A percentile compares a stretch with the other conserved stretches of the same genome.
phyloP scores from a whole-genome alignment of 352 stramenopile genomes.

The Phytophthora tubulina region DNA sequence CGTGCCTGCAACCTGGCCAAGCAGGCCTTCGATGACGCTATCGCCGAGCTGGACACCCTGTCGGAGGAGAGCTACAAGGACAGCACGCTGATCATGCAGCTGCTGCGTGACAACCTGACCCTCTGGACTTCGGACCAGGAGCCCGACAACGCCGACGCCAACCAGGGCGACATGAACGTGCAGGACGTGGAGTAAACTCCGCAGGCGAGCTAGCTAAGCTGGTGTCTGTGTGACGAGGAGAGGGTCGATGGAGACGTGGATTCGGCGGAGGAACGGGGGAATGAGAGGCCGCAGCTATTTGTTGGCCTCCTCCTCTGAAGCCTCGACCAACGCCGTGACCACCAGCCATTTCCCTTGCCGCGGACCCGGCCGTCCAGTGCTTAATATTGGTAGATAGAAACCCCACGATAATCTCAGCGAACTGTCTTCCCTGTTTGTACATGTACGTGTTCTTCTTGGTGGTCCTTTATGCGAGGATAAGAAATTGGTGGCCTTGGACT shows the following conservation, averaged over 20 bases:
- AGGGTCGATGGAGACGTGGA: conserved; percentile 28
- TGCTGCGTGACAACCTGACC: conserved; percentile 99
- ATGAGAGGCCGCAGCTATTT: conserved; percentile 42
- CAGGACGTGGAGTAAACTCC: conserved; percentile 78
- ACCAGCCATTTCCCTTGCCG: conserved; percentile 1
- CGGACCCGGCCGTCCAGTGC: conserved; percentile 29
- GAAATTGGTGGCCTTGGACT: not conserved
- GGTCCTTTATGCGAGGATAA: not conserved
- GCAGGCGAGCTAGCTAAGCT: conserved; percentile 37
- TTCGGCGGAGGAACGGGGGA: conserved; percentile 20
- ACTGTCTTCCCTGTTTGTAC: conserved; percentile 37
- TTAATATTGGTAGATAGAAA: conserved; percentile 60
- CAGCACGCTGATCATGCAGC: conserved; percentile 99
- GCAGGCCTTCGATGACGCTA: conserved; percentile 99
- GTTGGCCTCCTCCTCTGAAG: conserved; percentile 41
- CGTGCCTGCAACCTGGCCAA: conserved; percentile 94
- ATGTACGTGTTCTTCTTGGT: not conserved
- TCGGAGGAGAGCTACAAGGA: conserved; percentile 99
- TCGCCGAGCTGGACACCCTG: conserved; percentile 99
- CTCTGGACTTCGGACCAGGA: conserved; percentile 99
- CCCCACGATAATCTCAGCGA: conserved; percentile 25
- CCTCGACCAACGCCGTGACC: conserved; percentile 17
- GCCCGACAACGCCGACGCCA: conserved; percentile 86
- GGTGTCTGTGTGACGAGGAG: not conserved
- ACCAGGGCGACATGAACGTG: conserved; percentile 91